Evolutionary conservation across 2,329 filamentous ascomycete genomes (phyloP).

Genomic region (Pyrenochaeta sp.): DNA sequence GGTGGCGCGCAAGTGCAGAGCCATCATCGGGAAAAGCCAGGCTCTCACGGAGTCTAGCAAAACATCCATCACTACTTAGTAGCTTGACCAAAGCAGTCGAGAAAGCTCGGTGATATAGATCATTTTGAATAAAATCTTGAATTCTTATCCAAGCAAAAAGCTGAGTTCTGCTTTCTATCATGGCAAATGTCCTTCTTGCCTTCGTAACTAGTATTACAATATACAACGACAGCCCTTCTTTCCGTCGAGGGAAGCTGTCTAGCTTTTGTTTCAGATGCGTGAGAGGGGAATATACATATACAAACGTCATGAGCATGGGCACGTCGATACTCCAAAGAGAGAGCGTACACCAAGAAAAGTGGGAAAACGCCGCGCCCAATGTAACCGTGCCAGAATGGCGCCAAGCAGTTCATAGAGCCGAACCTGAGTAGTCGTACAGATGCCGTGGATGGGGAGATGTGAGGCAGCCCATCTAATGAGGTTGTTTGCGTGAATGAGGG

Average conservation of each 20-base stretch:
- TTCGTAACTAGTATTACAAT: conserved; percentile 32
- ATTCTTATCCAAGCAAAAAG: no score
- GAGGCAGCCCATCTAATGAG: background rate
- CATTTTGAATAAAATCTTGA: no score
- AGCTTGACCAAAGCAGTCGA: no score
- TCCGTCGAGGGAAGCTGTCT: no score
- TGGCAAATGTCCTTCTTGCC: conserved; percentile 4
- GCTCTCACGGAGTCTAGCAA: no score
- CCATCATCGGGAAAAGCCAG: no score
- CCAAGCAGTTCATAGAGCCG: conserved; percentile 17
- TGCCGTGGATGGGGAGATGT: conserved; percentile 3
- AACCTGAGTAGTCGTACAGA: conserved; percentile 30
- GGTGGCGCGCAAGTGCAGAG: conserved; percentile 6
- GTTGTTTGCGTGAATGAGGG: no score
- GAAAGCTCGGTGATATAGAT: no score
- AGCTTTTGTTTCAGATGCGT: conserved; percentile 28
- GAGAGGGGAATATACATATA: conserved; percentile 45
- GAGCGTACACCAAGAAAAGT: no score
- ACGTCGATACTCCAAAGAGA: no score
- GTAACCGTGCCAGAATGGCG: conserved; percentile 12
- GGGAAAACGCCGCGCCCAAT: conserved; percentile 30
- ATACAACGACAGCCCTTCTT: conserved; percentile 17
- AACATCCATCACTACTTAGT: no score
- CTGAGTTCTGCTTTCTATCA: no score
- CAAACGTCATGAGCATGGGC: conserved; percentile 12